Conservation (phyloP, 2,329 filamentous ascomycete genomes). For the Fusarium sp. region DNA sequence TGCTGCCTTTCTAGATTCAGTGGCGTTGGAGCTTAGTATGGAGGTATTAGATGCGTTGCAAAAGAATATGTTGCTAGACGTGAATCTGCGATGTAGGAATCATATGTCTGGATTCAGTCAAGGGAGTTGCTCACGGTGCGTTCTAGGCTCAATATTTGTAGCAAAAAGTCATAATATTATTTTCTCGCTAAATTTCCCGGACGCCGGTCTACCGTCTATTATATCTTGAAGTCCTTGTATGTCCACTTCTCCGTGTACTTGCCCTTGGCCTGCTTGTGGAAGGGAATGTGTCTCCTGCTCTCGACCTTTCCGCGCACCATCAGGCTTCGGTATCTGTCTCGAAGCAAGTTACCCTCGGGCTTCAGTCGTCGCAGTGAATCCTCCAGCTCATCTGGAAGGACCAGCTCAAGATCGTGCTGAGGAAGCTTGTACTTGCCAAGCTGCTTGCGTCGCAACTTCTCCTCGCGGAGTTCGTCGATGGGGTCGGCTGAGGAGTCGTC, state of each 20-base stretch:
- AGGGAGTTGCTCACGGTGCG: not conserved
- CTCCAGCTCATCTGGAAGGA: constrained; percentile 85
- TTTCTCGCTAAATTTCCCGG: constrained; percentile 36
- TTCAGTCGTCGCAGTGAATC: constrained; percentile 84
- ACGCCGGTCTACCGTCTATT: constrained; percentile 30
- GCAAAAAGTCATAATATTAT: constrained; percentile 33
- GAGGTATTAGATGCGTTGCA: constrained; percentile 6
- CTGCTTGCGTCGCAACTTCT: constrained; percentile 74
- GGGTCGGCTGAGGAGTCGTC: constrained; percentile 58
- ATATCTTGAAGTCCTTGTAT: constrained; percentile 85
- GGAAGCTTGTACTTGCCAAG: constrained; percentile 81
- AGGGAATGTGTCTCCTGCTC: constrained; percentile 79
- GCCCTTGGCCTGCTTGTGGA: constrained; percentile 83
- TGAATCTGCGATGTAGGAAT: not conserved
- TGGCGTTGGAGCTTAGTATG: constrained; percentile 26
- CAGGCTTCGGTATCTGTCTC: constrained; percentile 90
- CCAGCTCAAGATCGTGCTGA: constrained; percentile 81
- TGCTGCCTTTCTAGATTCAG: constrained; percentile 5
- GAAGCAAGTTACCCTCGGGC: constrained; percentile 94
- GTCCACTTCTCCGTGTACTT: constrained; percentile 96
- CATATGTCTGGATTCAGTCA: not conserved
- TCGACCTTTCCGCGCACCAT: constrained; percentile 91
- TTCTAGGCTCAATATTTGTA: constrained; percentile 1
- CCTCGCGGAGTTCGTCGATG: constrained; percentile 69
- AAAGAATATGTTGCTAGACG: constrained; percentile 17